Percentiles rank a stretch among this genome's conserved stretches.
phyloP scores from a whole-genome alignment of 73 alveolate genomes.

The Symbiodinium pilosum region DNA sequence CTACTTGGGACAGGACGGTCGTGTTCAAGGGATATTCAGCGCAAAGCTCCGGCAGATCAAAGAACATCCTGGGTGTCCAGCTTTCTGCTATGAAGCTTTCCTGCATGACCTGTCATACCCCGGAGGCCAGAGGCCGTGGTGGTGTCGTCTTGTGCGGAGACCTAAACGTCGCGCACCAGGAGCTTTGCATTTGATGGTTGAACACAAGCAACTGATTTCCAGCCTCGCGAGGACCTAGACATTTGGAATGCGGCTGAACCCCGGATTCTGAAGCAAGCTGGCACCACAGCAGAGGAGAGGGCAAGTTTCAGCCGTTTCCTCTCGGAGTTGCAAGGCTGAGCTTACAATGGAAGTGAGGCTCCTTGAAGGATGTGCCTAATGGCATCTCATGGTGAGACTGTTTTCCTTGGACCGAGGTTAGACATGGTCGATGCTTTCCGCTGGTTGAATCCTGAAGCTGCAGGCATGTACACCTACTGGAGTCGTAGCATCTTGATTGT shows the following conservation, averaged over 20 bases:
- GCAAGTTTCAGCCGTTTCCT: slow-evolving; percentile 16
- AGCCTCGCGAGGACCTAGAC: slow-evolving; percentile 9
- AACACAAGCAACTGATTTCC: neutral
- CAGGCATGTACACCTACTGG: slow-evolving; percentile 38
- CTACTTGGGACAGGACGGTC: too few relatives aligned
- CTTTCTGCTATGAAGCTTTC: too few relatives aligned
- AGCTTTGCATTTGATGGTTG: neutral
- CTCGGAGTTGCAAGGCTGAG: slow-evolving; percentile 14
- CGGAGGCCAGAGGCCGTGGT: too few relatives aligned
- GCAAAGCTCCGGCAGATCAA: too few relatives aligned
- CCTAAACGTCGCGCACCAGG: slow-evolving; percentile 82
- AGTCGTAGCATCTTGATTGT: neutral
- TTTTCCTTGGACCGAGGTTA: slow-evolving; percentile 8
- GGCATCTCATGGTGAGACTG: too few relatives aligned
- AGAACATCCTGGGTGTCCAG: too few relatives aligned
- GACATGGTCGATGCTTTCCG: slow-evolving; percentile 59
- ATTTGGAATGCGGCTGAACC: slow-evolving; percentile 40
- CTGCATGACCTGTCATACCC: too few relatives aligned
- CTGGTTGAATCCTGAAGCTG: slow-evolving; percentile 10
- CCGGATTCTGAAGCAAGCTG: slow-evolving; percentile 33
- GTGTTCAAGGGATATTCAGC: too few relatives aligned
- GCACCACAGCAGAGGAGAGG: slow-evolving; percentile 41
- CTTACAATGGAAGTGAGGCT: too few relatives aligned
- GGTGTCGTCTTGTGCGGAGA: slow-evolving; percentile 58
- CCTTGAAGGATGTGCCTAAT: too few relatives aligned